Conservation (phyloP, 179 eudicot species). For the Silene noctiflora region DNA sequence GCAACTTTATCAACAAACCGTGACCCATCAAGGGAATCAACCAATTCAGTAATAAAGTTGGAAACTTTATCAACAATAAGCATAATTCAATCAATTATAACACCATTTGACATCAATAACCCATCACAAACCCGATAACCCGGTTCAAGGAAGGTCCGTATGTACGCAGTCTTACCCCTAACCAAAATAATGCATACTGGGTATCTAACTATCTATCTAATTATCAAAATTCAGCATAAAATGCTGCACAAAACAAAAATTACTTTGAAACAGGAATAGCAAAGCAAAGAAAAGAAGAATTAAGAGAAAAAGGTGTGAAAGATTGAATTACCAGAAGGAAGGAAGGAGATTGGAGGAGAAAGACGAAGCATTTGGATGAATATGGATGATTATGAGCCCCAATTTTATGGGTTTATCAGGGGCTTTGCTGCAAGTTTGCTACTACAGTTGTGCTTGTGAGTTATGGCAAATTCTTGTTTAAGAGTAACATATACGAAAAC, state of each 20-base stretch:
- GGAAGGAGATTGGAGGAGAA: slow-evolving; percentile 12
- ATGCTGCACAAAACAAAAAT: neutral
- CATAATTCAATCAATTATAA: slow-evolving; percentile 1
- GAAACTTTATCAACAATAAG: neutral
- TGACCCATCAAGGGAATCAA: neutral
- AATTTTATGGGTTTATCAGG: slow-evolving; percentile 3
- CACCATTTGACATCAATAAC: neutral
- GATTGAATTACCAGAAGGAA: slow-evolving; percentile 6
- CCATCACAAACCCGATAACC: neutral
- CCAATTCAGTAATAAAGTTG: neutral
- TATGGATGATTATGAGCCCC: neutral
- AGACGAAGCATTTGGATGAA: slow-evolving; percentile 22
- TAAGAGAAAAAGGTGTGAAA: neutral
- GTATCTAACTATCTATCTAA: neutral
- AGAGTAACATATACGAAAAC: too few relatives aligned
- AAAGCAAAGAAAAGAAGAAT: neutral
- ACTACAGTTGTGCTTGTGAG: too few relatives aligned
- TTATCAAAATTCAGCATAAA: neutral
- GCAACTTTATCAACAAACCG: neutral
- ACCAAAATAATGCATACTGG: neutral
- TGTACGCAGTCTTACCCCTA: neutral
- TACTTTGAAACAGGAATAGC: neutral
- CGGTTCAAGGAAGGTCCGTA: neutral
- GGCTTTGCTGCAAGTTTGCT: neutral
- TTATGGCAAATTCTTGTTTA: too few relatives aligned